Base-by-base conservation (phyloP, 2,329 filamentous ascomycete species). In the Sporothrix schenckii region DNA sequence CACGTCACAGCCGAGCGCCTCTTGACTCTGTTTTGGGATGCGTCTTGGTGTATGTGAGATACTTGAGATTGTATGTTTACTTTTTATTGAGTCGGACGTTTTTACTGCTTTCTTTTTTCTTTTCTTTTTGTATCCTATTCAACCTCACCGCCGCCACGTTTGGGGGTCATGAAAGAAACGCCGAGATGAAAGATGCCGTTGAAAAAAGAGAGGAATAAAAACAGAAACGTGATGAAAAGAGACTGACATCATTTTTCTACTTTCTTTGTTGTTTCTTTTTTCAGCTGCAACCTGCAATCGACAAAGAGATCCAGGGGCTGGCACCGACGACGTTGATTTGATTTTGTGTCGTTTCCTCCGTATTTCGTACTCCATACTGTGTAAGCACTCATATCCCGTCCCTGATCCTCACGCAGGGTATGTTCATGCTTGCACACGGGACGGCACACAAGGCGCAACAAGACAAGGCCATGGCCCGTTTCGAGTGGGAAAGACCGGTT, bases 151-250 rank as follows among this genome's bases (percentile, higher is more conserved):
- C 11, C 56, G 19, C 34, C n/a, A 63, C 3, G 58, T 63, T 63
- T 63, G 39, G 56, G 56, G 39, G 39, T 47, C 58, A 63, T n/a
- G 41, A 44, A 63, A 63, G 58, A 63, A 63, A 19, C 39, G 58
- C 58, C 58, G 58, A 63, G 58, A 47, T 27, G 58, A 27, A 27
- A 41, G 21, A 63, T 47, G 30, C 5, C 34, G 34, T 34, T 9
- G 19, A 21, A 50, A 10, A 10, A 21, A 9, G 19, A 21, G 34
- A 41, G 3, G 56, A 61, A 34, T 5, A 24, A 24, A 24, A 24
- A 24, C 24, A 24, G 24, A 24, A 24, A 24, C 24, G 24, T 24
- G 34, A 9, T 1, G 34, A 44, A n/a, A n/a, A n/a, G n/a, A n/a
- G n/a, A n/a, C n/a, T n/a, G n/a, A n/a, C n/a, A n/a, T n/a, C n/a